Conservation (phyloP, 768 basidiomycete species). For the Podaxis sp. region DNA sequence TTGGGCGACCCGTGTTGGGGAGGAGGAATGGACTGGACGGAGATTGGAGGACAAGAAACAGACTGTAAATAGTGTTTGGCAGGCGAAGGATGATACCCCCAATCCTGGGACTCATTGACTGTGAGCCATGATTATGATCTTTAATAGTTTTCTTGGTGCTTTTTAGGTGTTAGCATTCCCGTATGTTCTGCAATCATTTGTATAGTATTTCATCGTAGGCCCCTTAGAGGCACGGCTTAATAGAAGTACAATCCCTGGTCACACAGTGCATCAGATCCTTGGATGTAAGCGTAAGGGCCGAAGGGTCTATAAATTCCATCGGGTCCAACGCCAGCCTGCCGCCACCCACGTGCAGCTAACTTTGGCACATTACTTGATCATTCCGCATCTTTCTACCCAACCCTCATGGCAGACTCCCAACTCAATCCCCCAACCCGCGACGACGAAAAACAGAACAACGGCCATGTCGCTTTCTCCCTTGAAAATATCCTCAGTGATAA, state of each 20-base stretch:
- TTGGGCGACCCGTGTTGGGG: conserved; percentile 49
- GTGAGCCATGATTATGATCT: not conserved
- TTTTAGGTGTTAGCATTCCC: not conserved
- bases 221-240: not conserved
- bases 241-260: not conserved
- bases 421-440: conserved; percentile 17
- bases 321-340: conserved; percentile 20
- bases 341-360: conserved; percentile 9
- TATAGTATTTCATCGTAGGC: not conserved
- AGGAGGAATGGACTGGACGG: conserved; percentile 48
- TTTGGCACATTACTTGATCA: not conserved
- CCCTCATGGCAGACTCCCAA: conserved; percentile 22
- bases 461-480: conserved; percentile 50
- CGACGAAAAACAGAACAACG: conserved; percentile 15
- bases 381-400: conserved; percentile 1
- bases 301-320: conserved; percentile 3
- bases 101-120: not conserved
- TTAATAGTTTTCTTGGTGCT: not conserved
- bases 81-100: not conserved
- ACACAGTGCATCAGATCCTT: not conserved
- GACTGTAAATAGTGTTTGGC: conserved; percentile 21
- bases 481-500: conserved; percentile 68
- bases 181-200: conserved; percentile 4
- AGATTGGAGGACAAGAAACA: conserved; percentile 38
- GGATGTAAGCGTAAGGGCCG: not conserved